phyloP scores from a whole-genome alignment of 1,139 yeast species.

The Zygotorulaspora mrakii region DNA sequence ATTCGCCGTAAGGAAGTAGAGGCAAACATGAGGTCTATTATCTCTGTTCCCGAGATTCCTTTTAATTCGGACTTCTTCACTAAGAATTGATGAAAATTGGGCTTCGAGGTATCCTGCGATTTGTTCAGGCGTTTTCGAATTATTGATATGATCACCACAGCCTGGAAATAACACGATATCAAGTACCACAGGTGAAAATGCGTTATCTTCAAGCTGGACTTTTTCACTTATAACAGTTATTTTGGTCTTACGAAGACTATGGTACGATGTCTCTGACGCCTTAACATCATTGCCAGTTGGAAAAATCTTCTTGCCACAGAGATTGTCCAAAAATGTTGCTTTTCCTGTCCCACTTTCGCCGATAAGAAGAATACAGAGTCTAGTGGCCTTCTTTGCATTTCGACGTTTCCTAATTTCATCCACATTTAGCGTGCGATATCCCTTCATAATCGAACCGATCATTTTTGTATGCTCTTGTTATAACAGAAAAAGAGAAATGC shows the following conservation, averaged over 20 bases:
- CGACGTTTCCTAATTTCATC: slow-evolving; percentile 53
- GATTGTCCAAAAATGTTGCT: slow-evolving; percentile 58
- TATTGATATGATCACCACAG: slow-evolving; percentile 43
- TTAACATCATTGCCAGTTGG: slow-evolving; percentile 8
- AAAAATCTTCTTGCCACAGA: slow-evolving; percentile 42
- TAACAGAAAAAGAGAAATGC: too few relatives aligned
- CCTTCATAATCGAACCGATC: not conserved
- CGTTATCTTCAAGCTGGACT: slow-evolving; percentile 40
- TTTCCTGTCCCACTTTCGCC: slow-evolving; percentile 65
- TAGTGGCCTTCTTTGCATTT: slow-evolving; percentile 54
- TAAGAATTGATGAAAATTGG: slow-evolving; percentile 52
- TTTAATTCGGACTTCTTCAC: slow-evolving; percentile 58
- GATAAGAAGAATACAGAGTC: slow-evolving; percentile 53
- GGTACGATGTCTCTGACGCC: slow-evolving; percentile 18
- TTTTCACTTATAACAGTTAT: slow-evolving; percentile 27
- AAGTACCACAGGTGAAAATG: slow-evolving; percentile 41
- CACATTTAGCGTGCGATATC: slow-evolving; percentile 21
- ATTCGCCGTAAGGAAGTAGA: slow-evolving; percentile 58
- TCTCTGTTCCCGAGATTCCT: slow-evolving; percentile 54
- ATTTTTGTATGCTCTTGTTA: not conserved
- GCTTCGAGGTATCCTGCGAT: slow-evolving; percentile 51
- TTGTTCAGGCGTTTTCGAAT: slow-evolving; percentile 38
- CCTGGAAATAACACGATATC: slow-evolving; percentile 45
- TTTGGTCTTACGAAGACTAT: slow-evolving; percentile 31
- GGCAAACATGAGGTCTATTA: slow-evolving; percentile 58